phyloP scores from a whole-genome alignment of 129 eudicot species.

The Arctium minus region DNA sequence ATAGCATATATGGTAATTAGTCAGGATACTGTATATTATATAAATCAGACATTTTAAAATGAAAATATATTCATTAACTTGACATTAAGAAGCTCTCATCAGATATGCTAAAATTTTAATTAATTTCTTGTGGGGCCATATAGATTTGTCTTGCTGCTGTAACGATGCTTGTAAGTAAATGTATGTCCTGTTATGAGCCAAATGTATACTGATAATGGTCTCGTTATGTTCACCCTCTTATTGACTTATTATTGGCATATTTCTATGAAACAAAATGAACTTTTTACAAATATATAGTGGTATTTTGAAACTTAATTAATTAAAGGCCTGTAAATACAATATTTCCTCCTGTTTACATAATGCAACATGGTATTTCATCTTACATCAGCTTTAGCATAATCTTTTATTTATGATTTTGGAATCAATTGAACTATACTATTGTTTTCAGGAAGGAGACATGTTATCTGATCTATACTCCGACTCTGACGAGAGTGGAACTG shows the following conservation, averaged over 20 bases:
- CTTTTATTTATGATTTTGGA: background rate
- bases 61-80: background rate
- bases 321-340: background rate
- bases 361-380: background rate
- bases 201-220: background rate
- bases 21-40: too few species aligned
- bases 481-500: constrained; percentile 83
- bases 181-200: background rate
- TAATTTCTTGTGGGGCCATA: background rate
- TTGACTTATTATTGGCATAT: background rate
- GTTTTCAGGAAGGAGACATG: constrained; percentile 70
- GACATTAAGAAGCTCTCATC: background rate
- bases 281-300: background rate
- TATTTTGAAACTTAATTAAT: background rate
- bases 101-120: background rate
- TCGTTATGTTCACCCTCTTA: background rate
- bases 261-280: background rate
- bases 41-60: background rate
- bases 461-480: constrained; percentile 69
- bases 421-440: background rate
- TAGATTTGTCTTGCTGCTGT: background rate
- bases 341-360: background rate
- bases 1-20: too few species aligned
- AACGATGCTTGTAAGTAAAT: background rate
- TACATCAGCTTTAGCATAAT: background rate